A percentile compares a stretch with the other conserved stretches of the same genome.
These are phyloP conservation scores for Platanthera guangdongensis DNA, from an alignment of 106 monocot genomes.

Conservation along the genomic window DNA sequence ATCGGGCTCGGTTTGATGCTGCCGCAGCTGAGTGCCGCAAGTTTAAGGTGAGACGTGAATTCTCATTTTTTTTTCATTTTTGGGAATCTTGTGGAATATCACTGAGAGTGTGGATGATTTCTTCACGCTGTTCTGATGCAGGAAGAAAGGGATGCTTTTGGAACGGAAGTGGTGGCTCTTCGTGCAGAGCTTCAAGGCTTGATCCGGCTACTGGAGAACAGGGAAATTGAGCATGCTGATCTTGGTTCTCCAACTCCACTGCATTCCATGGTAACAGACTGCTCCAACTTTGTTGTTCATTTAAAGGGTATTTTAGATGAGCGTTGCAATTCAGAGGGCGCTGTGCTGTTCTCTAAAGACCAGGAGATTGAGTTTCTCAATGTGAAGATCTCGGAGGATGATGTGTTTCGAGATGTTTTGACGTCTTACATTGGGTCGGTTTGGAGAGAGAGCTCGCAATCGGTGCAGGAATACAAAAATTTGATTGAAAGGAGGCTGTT, in stretches of 20 bases:
- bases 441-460: conserved; percentile 22
- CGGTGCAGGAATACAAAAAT: conserved; percentile 27
- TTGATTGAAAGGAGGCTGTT: conserved; percentile 28
- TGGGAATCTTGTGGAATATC: neutral
- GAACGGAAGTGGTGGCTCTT: conserved; percentile 44
- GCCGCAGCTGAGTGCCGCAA: conserved; percentile 42
- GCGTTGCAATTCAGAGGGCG: conserved; percentile 21
- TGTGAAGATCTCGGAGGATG: conserved; percentile 29
- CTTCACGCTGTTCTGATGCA: conserved; percentile 15
- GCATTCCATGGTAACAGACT: conserved; percentile 58
- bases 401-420: conserved; percentile 43
- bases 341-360: conserved; percentile 37
- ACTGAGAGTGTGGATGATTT: neutral
- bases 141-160: conserved; percentile 79
- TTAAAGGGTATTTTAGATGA: conserved; percentile 32
- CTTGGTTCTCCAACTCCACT: conserved; percentile 29
- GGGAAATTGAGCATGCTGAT: conserved; percentile 15
- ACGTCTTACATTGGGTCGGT: conserved; percentile 53
- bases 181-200: conserved; percentile 35
- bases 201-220: conserved; percentile 2
- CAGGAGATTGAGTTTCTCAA: conserved; percentile 66
- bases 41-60: conserved; percentile 50
- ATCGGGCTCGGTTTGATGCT: conserved; percentile 21
- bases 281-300: conserved; percentile 42
- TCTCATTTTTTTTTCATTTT: neutral